phyloP scores from a whole-genome alignment of 2,329 filamentous ascomycete genomes.

The Penicillium sp. region DNA sequence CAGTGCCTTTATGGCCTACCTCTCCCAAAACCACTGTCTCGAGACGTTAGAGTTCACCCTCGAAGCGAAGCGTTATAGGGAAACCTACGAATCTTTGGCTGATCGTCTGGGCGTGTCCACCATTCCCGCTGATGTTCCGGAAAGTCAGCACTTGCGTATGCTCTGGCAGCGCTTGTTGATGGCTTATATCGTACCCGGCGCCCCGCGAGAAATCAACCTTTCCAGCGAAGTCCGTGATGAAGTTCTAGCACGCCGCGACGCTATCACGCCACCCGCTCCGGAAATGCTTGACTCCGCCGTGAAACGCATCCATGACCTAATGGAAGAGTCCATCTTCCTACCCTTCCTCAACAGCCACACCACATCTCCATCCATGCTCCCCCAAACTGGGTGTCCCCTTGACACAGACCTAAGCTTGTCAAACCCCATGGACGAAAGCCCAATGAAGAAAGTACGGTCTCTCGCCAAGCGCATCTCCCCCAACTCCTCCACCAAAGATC shows the following conservation, averaged over 20 bases:
- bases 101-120: slow-evolving; percentile 47
- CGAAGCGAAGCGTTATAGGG: slow-evolving; percentile 80
- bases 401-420: slow-evolving; percentile 33
- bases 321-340: slow-evolving; percentile 93
- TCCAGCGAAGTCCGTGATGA: slow-evolving; percentile 79
- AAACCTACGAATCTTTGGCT: slow-evolving; percentile 58
- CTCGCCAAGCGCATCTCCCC: slow-evolving; percentile 31
- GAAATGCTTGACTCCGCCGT: slow-evolving; percentile 76
- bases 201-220: slow-evolving; percentile 84
- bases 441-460: slow-evolving; percentile 25
- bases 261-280: slow-evolving; percentile 63
- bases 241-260: slow-evolving; percentile 61
- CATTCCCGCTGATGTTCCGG: slow-evolving; percentile 50
- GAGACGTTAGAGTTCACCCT: slow-evolving; percentile 96
- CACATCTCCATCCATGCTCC: slow-evolving; percentile 45
- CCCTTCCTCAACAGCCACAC: slow-evolving; percentile 75
- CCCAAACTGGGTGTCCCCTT: slow-evolving; percentile 43
- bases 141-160: slow-evolving; percentile 66
- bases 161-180: slow-evolving; percentile 85
- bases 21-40: slow-evolving; percentile 94
- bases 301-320: slow-evolving; percentile 84
- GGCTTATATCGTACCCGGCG: slow-evolving; percentile 82
- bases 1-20: slow-evolving; percentile 89
- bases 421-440: slow-evolving; percentile 29
- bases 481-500: slow-evolving; percentile 30